Evolutionary conservation across 768 basidiomycete species (phyloP), one percentile per base, ranked within the genome.

Genomic region (Pleurotus tuber-regium): DNA sequence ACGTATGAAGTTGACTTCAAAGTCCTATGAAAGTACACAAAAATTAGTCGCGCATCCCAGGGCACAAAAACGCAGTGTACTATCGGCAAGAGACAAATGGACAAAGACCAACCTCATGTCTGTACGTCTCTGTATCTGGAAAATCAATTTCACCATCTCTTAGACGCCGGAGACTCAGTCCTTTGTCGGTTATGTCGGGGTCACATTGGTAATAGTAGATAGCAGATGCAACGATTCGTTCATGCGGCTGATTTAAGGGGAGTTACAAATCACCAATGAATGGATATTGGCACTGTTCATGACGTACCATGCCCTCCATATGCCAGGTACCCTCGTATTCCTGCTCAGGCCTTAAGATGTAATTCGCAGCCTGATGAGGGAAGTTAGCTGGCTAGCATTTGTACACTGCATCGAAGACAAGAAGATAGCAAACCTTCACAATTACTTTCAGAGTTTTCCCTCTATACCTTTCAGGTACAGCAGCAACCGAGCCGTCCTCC

Each of bases 241-340:
- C 57, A 26, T 58, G 57, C 24, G 57, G 57, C 57, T 58, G 38
- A 21, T 14, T 12, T 19, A 14, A 12, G 21, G 23, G 25, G 18
- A 19, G 12, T 44, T 31, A 14, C 4, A 19, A 14, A 1, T 26
- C 25, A 33, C 12, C 14, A 2, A 5, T 12, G 21, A 43, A 38
- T 49, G 23, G 16, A n/a, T 7, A 18, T 16, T 5, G n/a, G n/a
- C n/a, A n/a, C n/a, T n/a, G n/a, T n/a, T n/a, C n/a, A n/a, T 10
- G 21, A 12, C 7, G n/a, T 6, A 58, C 57, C 57, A 58, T 58
- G n/a, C 57, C 57, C 42, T 58, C 57, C 39, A 58, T 51, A 40
- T 58, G 57, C 57, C 57, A 58, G 19, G 55, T 53, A n/a, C 57
- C 57, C 48, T 48, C 51, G 55, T 58, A 58, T 38, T 55, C 43